Percentiles rank a stretch among this genome's conserved stretches.
These are phyloP conservation scores for Termitomyces sp. DNA, from an alignment of 768 basidiomycete genomes.

Conservation along the genomic window DNA sequence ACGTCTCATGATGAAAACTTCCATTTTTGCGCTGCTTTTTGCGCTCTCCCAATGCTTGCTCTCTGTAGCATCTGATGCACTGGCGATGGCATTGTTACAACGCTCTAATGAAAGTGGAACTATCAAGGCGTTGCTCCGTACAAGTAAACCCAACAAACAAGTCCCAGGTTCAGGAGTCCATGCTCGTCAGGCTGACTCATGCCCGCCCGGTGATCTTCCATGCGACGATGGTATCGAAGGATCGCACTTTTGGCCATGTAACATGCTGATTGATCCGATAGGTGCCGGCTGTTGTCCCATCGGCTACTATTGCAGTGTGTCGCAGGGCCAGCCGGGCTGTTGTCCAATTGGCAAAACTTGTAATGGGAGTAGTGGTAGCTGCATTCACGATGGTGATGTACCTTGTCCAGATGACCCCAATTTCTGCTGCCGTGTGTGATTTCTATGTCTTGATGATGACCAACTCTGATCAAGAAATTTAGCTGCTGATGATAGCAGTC, in stretches of 20 bases:
- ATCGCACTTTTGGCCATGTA: neutral
- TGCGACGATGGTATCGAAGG: neutral
- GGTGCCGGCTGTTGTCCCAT: neutral
- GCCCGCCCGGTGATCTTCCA: neutral
- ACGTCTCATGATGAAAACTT: neutral
- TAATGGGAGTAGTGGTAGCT: neutral
- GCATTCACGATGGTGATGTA: neutral
- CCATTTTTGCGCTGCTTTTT: neutral
- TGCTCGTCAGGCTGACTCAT: neutral
- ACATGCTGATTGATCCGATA: neutral
- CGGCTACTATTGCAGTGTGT: neutral
- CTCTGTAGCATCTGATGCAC: neutral
- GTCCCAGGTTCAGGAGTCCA: neutral
- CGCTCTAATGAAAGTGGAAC: neutral
- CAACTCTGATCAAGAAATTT: neutral
- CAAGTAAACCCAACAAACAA: neutral
- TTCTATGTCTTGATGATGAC: neutral
- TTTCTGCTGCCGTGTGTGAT: neutral
- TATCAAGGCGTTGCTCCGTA: neutral
- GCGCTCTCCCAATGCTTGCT: neutral
- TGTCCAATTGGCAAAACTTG: neutral
- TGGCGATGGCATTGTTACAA: neutral
- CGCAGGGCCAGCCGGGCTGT: neutral
- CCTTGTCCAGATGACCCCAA: neutral
- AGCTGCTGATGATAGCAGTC: neutral